Evolutionary conservation across 768 basidiomycete species (phyloP), one percentile per base, ranked within the genome.

Genomic region (Mycena metata): DNA sequence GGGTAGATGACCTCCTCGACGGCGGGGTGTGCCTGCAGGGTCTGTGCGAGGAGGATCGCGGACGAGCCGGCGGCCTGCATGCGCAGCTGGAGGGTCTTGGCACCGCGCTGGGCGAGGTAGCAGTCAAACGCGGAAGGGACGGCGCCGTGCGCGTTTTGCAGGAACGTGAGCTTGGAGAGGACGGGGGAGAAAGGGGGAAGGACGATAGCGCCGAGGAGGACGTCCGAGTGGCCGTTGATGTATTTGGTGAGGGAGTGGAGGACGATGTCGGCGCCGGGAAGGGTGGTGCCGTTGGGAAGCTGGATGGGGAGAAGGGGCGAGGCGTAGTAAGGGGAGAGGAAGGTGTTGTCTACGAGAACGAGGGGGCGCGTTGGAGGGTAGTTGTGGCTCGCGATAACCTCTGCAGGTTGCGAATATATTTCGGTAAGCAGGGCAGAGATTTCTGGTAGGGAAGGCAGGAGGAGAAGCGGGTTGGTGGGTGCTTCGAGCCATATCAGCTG

Each of bases 401-500:
- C 70, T 30, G 70, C 63, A 1, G 67, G 63, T 15, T 72, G 67
- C 42, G 70, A 65, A 41, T 72, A 72, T 45, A 72, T 63, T 60
- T 72, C 70, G n/a, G 70, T 66, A 26, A 72, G 49, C 11, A 97
- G 80, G 13, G 84, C 76, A 26, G 89, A 85, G 70, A 99, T 88
- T 60, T 89, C 87, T 1, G 84, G 79, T 76, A 99, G 90, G 74
- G 95, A 92, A 43, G 96, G 90, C 42, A 98, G 81, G 19, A 93
- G 90, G 12, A 99, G 89, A 1, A 95, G 95, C 0, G 97, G 97
- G 82, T 98, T 99, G 4, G 97, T 99, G 0, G 96, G 97, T 0
- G 94, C 85, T 80, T 99, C 97, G 71, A 98, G 89, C 96, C 96
- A 98, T 62, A 99, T 87, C 12, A 98, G 83, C 94, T 97, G 68